Evolutionary conservation across 2,329 filamentous ascomycete genomes (phyloP).

Genomic region (Cryphonectria parasitica): DNA sequence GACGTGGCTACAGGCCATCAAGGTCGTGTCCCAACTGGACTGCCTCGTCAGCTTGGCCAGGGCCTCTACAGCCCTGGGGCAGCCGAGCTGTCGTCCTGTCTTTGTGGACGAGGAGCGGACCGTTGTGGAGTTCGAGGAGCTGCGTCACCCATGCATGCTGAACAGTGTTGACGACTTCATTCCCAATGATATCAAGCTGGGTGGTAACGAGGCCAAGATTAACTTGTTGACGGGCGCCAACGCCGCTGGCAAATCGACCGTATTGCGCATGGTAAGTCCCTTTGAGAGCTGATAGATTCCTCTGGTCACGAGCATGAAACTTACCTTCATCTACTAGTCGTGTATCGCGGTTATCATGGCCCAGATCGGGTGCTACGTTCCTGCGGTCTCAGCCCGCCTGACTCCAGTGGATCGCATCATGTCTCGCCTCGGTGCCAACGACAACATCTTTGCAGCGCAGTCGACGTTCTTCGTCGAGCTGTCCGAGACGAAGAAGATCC

Average conservation of each 20-base stretch:
- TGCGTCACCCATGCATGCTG: slow-evolving; percentile 94
- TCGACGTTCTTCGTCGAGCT: slow-evolving; percentile 98
- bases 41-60: slow-evolving; percentile 93
- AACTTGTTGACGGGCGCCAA: slow-evolving; percentile 94
- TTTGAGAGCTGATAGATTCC: slow-evolving; percentile 10
- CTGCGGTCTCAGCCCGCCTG: slow-evolving; percentile 77
- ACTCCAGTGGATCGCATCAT: slow-evolving; percentile 97
- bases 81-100: slow-evolving; percentile 85
- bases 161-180: slow-evolving; percentile 92
- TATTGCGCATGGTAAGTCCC: slow-evolving; percentile 81
- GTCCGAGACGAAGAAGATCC: slow-evolving; percentile 96
- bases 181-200: slow-evolving; percentile 88
- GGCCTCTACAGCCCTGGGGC: slow-evolving; percentile 79
- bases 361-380: slow-evolving; percentile 92
- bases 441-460: slow-evolving; percentile 98
- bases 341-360: slow-evolving; percentile 97
- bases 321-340: slow-evolving; percentile 58
- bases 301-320: slow-evolving; percentile 14
- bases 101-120: slow-evolving; percentile 86
- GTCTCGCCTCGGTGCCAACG: slow-evolving; percentile 95
- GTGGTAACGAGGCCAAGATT: slow-evolving; percentile 80
- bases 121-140: slow-evolving; percentile 86
- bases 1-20: slow-evolving; percentile 86
- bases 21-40: slow-evolving; percentile 88
- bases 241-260: slow-evolving; percentile 94